Base-by-base conservation (phyloP, 257 asterid species). In the Fraxinus pennsylvanica region DNA sequence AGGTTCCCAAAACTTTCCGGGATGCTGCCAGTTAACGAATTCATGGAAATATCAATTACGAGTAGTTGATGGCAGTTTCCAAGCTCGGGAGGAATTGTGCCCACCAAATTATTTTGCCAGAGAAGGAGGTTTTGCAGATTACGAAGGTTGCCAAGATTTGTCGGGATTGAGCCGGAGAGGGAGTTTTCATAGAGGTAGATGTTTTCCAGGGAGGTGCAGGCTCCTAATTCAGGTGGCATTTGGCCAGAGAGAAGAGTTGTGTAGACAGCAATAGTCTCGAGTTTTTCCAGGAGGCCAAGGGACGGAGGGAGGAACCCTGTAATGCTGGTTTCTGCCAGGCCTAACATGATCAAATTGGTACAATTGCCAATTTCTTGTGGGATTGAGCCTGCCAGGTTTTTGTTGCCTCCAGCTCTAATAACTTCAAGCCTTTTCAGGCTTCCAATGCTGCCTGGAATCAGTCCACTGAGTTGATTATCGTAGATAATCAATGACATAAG, bases 321-420 rank as follows among this genome's bases (percentile, higher is more conserved):
- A 77, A 91, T 82, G 83, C 92, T 87, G 67, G 96, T 92, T 57
- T 91, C 96, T 1, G 96, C 96, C 68, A 92, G 59, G 39, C 97
- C 97, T 19, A 92, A 72, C 86, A 87, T 77, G 41, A 41, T 79
- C 75, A 92, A 78, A 86, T 78, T 87, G 35, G 86, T 82, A 75
- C 97, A 92, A 45, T 87, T 85, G 5, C 97, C 97, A 69, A 92
- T 87, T 65, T 91, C 91, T 59, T 21, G 81, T 21, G 97, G 97
- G 13, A 92, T 52, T 5, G 92, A 72, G 29, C 97, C 97, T 32
- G 83, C 87, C 9, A 92, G 92, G 79, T 89, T 88, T 78, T 89
- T 91, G 82, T 92, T 92, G 1, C 97, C 97, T 15, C 97, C 97
- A 35, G 89, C 97, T 84, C 97, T 80, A 57, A 92, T 43, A 29